Conservation (phyloP, 2,329 filamentous ascomycete genomes). For the Fusarium sulawesiense region DNA sequence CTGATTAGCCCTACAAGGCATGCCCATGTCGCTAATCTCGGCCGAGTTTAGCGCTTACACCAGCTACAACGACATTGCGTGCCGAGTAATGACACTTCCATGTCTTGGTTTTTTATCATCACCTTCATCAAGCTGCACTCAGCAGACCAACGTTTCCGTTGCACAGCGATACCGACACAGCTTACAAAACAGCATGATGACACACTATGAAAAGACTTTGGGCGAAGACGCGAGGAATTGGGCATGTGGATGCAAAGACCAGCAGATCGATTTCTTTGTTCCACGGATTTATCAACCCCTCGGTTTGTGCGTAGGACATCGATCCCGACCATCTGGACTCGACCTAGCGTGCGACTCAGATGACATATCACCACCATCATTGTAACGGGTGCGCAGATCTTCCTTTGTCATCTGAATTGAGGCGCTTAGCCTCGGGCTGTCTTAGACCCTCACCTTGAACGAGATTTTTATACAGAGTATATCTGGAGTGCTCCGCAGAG, state of each 20-base stretch:
- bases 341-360: neutral
- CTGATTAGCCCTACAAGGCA: neutral
- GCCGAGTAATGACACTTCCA: neutral
- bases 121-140: neutral
- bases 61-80: neutral
- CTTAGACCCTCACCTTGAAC: neutral
- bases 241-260: neutral
- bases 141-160: neutral
- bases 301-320: neutral
- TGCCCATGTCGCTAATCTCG: neutral
- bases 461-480: neutral
- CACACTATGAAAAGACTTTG: accelerated
- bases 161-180: neutral
- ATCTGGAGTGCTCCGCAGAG: neutral
- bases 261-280: neutral
- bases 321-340: neutral
- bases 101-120: too few relatives aligned
- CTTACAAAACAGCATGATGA: neutral
- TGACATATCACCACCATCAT: neutral
- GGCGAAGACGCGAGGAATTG: too few relatives aligned
- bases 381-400: neutral
- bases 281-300: neutral
- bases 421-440: neutral
- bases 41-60: neutral
- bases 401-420: neutral